Conservation (phyloP, 2,329 filamentous ascomycete genomes). For the Chaetomium strumarium region DNA sequence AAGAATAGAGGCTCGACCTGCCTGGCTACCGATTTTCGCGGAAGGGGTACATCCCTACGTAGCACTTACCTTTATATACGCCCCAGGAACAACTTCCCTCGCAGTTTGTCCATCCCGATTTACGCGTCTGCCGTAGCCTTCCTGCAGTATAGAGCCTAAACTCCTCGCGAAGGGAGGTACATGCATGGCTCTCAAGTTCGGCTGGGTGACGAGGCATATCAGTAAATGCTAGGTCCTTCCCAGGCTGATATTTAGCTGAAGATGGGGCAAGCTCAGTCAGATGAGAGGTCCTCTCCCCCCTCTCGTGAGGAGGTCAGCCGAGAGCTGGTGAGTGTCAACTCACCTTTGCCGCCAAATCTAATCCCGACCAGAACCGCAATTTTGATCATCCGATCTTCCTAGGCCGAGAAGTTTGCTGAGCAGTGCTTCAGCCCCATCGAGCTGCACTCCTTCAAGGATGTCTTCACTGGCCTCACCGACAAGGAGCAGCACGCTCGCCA, state of each 20-base stretch:
- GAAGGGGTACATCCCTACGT: too few relatives aligned
- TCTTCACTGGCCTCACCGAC: constrained; percentile 66
- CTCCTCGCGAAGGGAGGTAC: background rate
- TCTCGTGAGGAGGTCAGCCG: constrained; percentile 48
- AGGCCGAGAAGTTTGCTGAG: constrained; percentile 60
- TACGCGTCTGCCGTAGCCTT: too few relatives aligned
- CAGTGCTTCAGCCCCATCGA: constrained; percentile 68
- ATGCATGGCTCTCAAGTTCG: background rate
- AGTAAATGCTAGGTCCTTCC: too few relatives aligned
- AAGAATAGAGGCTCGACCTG: too few relatives aligned
- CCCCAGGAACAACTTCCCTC: too few relatives aligned
- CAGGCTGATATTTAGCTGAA: background rate
- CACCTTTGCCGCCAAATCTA: background rate
- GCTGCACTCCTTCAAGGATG: constrained; percentile 66
- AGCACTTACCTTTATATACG: constrained; percentile 41
- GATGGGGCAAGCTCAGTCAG: constrained; percentile 50
- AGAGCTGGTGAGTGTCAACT: constrained; percentile 40
- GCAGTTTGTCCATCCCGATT: too few relatives aligned
- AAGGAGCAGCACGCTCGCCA: constrained; percentile 55
- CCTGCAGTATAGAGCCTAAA: background rate
- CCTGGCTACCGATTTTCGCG: too few relatives aligned
- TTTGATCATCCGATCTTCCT: background rate
- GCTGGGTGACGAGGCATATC: too few relatives aligned
- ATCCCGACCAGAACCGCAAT: background rate
- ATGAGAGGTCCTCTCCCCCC: constrained; percentile 37